Percentiles rank a stretch among this genome's conserved stretches.
Conservation (phyloP, 1,284 basidiomycete species). For the Pseudozyma flocculosa region DNA sequence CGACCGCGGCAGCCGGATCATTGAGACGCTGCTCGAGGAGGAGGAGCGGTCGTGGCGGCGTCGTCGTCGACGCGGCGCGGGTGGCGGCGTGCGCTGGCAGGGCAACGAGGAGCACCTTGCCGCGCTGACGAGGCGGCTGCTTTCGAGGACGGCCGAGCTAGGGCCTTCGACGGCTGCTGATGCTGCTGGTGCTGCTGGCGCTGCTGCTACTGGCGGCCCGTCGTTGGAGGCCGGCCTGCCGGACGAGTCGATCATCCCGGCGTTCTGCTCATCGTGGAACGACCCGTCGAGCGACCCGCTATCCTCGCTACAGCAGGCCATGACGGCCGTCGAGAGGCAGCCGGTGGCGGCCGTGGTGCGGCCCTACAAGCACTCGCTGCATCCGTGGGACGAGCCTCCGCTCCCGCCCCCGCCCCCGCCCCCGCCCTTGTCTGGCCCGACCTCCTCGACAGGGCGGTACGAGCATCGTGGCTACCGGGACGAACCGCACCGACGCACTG, state of each 20-base stretch:
- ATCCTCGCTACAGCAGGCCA: neutral
- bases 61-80: neutral
- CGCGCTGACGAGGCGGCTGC: slow-evolving; percentile 11
- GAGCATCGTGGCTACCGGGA: too few species aligned
- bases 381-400: slow-evolving; percentile 1
- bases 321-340: neutral
- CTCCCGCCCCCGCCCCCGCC: slow-evolving; percentile 29
- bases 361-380: neutral
- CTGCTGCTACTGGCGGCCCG: too few species aligned
- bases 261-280: neutral
- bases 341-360: neutral
- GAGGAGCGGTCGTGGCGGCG: slow-evolving; percentile 25
- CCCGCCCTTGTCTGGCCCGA: too few species aligned
- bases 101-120: slow-evolving; percentile 3
- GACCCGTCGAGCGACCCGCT: neutral
- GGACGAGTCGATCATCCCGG: neutral
- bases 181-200: too few species aligned
- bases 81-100: neutral
- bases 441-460: too few species aligned
- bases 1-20: slow-evolving; percentile 29
- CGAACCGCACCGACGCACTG: too few species aligned
- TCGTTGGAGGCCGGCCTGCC: neutral
- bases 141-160: slow-evolving; percentile 7
- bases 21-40: slow-evolving; percentile 33
- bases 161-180: too few species aligned